These are phyloP conservation scores for Cladosporium sp. DNA, from an alignment of 2,329 filamentous ascomycete species.

Conservation along the genomic window DNA sequence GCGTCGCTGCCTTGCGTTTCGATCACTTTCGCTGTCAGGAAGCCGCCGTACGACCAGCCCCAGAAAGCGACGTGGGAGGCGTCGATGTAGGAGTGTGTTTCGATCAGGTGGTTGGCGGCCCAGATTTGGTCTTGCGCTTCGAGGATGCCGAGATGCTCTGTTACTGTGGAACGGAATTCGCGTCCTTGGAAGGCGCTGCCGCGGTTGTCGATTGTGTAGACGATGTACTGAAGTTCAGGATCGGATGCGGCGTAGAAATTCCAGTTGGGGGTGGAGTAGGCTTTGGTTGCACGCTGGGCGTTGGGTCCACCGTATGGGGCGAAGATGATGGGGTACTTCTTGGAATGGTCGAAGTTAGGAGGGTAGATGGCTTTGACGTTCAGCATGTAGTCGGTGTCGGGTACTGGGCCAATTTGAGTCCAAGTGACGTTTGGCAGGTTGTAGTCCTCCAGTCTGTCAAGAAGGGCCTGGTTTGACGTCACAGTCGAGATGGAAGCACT, in stretches of 20 bases:
- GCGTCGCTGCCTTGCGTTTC: conserved; percentile 48
- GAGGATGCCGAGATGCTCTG: conserved; percentile 57
- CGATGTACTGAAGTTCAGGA: conserved; percentile 63
- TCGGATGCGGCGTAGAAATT: conserved; percentile 63
- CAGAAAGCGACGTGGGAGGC: conserved; percentile 59
- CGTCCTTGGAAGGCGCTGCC: conserved; percentile 64
- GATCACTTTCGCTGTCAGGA: conserved; percentile 62
- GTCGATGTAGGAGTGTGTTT: conserved; percentile 53
- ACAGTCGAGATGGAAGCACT: conserved; percentile 55
- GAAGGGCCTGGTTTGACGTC: conserved; percentile 56
- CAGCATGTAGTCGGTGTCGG: conserved; percentile 41
- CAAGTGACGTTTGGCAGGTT: conserved; percentile 62
- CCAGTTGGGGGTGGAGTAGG: conserved; percentile 54
- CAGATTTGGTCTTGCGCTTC: conserved; percentile 66
- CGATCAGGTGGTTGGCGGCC: conserved; percentile 55
- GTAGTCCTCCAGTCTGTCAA: conserved; percentile 54
- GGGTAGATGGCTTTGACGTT: conserved; percentile 65
- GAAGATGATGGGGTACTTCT: conserved; percentile 64
- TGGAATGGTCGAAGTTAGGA: conserved; percentile 57
- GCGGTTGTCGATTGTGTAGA: conserved; percentile 65
- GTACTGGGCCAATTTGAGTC: conserved; percentile 52
- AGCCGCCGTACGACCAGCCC: conserved; percentile 67
- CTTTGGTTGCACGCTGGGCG: conserved; percentile 58
- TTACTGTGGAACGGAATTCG: conserved; percentile 57
- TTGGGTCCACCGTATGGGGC: conserved; percentile 66